These are phyloP conservation scores for Cryphonectria naterciae DNA, from an alignment of 2,329 filamentous ascomycete genomes.

Conservation along the genomic window DNA sequence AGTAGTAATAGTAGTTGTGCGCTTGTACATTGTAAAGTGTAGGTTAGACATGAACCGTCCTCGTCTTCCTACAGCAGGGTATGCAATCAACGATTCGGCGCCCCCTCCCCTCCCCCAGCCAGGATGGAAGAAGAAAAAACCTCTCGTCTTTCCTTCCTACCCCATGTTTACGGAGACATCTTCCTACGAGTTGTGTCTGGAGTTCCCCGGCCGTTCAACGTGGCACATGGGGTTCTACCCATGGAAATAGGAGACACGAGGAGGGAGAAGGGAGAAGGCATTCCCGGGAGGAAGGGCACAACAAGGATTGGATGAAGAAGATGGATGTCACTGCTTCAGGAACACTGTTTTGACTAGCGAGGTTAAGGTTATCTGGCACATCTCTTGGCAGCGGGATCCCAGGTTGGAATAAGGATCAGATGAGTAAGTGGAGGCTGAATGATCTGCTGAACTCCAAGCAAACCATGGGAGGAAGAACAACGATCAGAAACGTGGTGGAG, in stretches of 20 bases:
- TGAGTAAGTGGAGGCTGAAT: neutral
- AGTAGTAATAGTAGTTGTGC: neutral
- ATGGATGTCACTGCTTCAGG: neutral
- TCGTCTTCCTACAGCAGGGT: too few relatives aligned
- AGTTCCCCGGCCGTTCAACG: neutral
- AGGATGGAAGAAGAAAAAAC: too few relatives aligned
- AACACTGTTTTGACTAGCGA: neutral
- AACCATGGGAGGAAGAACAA: neutral
- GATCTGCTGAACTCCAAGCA: neutral
- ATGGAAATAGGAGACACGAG: neutral
- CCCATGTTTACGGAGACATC: slow-evolving; percentile 5
- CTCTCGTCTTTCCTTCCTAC: too few relatives aligned
- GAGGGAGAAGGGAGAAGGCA: neutral
- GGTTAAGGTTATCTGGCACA: slow-evolving; percentile 6
- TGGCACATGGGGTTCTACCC: neutral
- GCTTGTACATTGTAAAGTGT: neutral
- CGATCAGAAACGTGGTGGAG: slow-evolving; percentile 3
- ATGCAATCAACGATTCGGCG: neutral
- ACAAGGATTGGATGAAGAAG: neutral
- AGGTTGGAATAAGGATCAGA: neutral
- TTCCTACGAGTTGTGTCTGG: slow-evolving; percentile 6
- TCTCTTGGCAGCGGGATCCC: slow-evolving; percentile 2
- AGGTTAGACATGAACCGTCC: neutral
- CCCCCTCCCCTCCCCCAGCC: too few relatives aligned
- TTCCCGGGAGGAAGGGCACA: neutral